Percentiles rank a stretch among this genome's conserved stretches.
These are phyloP conservation scores for Termitomyces sp. DNA, from an alignment of 768 basidiomycete genomes.

Conservation along the genomic window DNA sequence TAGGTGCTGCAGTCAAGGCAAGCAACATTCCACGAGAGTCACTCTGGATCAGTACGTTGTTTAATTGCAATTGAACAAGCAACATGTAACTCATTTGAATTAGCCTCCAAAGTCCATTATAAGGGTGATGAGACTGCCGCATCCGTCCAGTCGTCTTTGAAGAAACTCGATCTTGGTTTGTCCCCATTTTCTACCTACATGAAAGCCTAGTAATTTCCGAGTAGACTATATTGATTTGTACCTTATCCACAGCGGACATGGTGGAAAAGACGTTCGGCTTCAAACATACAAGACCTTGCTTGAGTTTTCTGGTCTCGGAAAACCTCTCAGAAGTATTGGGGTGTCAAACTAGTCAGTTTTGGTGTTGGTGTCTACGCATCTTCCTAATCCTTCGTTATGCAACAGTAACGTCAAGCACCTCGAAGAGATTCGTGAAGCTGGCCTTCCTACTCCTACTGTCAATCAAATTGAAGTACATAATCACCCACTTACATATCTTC, in stretches of 20 bases:
- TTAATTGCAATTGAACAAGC: neutral
- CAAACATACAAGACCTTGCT: conserved; percentile 67
- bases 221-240: conserved; percentile 56
- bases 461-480: conserved; percentile 74
- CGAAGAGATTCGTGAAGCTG: conserved; percentile 64
- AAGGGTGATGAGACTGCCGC: conserved; percentile 9
- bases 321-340: conserved; percentile 58
- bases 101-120: conserved; percentile 52
- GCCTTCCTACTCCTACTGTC: conserved; percentile 61
- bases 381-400: neutral
- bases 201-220: neutral
- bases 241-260: conserved; percentile 70
- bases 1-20: conserved; percentile 57
- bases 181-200: neutral
- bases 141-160: conserved; percentile 36
- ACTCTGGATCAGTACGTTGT: conserved; percentile 59
- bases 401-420: conserved; percentile 63
- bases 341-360: conserved; percentile 80
- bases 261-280: conserved; percentile 59
- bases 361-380: neutral
- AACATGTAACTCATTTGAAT: conserved; percentile 18
- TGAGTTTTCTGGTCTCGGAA: conserved; percentile 54
- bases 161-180: conserved; percentile 54
- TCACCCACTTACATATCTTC: neutral
- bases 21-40: conserved; percentile 54